Evolutionary conservation across 176 grass and related monocot genomes (phyloP).

Genomic region (Metroxylon sagu): DNA sequence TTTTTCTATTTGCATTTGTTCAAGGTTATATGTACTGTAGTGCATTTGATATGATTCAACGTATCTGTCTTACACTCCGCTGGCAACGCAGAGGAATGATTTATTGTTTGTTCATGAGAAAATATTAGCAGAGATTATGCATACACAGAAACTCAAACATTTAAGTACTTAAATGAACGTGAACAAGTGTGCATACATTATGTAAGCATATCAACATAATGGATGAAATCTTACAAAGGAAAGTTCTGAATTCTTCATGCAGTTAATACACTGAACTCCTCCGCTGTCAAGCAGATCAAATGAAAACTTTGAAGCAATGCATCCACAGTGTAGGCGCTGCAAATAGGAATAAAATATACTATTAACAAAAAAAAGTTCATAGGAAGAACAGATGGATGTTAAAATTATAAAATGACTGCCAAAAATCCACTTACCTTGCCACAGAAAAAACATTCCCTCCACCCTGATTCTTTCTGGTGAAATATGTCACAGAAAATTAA

Average conservation of each 20-base stretch:
- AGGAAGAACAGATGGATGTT: neutral
- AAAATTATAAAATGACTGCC: neutral
- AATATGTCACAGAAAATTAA: slow-evolving; percentile 90
- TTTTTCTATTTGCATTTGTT: no score
- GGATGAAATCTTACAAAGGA: slow-evolving; percentile 61
- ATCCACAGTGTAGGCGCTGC: slow-evolving; percentile 90
- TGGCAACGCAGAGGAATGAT: no score
- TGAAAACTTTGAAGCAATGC: slow-evolving; percentile 79
- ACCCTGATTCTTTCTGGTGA: slow-evolving; percentile 95
- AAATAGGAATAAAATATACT: neutral
- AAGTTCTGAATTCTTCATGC: slow-evolving; percentile 61
- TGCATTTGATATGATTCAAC: no score
- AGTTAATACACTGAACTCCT: slow-evolving; percentile 79
- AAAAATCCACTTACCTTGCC: slow-evolving; percentile 55
- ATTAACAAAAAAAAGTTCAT: neutral
- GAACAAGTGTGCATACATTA: neutral
- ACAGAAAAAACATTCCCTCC: slow-evolving; percentile 96
- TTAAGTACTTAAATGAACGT: no score
- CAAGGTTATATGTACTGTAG: no score
- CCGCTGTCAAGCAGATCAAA: slow-evolving; percentile 94
- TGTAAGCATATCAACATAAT: neutral
- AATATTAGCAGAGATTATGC: no score
- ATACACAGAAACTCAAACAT: no score
- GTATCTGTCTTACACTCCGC: no score
- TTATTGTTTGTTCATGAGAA: no score